Evolutionary conservation across 2,329 filamentous ascomycete genomes (phyloP).

Genomic region (Chaetomiaceae sp.): DNA sequence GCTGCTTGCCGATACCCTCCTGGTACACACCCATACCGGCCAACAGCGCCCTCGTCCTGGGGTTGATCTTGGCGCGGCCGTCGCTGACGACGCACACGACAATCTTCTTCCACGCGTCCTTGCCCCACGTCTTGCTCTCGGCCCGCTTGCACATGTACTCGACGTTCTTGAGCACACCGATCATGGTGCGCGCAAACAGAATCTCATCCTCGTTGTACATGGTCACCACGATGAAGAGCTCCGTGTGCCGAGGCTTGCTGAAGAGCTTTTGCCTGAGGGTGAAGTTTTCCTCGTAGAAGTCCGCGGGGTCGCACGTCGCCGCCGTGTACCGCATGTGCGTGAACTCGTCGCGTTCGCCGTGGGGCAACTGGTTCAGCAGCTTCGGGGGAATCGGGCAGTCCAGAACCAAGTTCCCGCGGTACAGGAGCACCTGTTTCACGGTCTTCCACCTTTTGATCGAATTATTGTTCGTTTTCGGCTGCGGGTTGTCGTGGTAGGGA

Average conservation of each 20-base stretch:
- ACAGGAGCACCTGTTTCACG: slow-evolving; percentile 95
- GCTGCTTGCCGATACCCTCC: slow-evolving; percentile 96
- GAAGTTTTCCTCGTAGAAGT: slow-evolving; percentile 86
- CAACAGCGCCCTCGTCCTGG: slow-evolving; percentile 79
- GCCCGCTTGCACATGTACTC: slow-evolving; percentile 95
- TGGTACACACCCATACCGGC: slow-evolving; percentile 96
- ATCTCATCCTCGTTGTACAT: slow-evolving; percentile 99
- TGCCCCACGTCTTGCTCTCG: slow-evolving; percentile 96
- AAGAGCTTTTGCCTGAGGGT: slow-evolving; percentile 89
- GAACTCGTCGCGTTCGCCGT: slow-evolving; percentile 88
- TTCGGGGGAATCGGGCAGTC: slow-evolving; percentile 93
- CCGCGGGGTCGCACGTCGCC: slow-evolving; percentile 85
- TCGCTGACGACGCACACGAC: slow-evolving; percentile 97
- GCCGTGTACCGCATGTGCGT: slow-evolving; percentile 92
- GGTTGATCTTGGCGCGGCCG: slow-evolving; percentile 94
- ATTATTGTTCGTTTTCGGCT: slow-evolving; percentile 39
- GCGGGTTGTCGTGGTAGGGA: slow-evolving; percentile 43
- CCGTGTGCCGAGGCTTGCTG: slow-evolving; percentile 85
- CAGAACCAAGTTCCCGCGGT: slow-evolving; percentile 92
- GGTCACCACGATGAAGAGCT: slow-evolving; percentile 92
- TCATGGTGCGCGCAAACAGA: slow-evolving; percentile 91
- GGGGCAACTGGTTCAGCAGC: slow-evolving; percentile 80
- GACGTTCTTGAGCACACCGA: slow-evolving; percentile 96
- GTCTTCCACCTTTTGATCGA: slow-evolving; percentile 91
- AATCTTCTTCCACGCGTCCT: slow-evolving; percentile 99